Percentiles rank a stretch among this genome's conserved stretches.
phyloP scores from a whole-genome alignment of 768 basidiomycete species.

The Omphalotus guepiniiformis region DNA sequence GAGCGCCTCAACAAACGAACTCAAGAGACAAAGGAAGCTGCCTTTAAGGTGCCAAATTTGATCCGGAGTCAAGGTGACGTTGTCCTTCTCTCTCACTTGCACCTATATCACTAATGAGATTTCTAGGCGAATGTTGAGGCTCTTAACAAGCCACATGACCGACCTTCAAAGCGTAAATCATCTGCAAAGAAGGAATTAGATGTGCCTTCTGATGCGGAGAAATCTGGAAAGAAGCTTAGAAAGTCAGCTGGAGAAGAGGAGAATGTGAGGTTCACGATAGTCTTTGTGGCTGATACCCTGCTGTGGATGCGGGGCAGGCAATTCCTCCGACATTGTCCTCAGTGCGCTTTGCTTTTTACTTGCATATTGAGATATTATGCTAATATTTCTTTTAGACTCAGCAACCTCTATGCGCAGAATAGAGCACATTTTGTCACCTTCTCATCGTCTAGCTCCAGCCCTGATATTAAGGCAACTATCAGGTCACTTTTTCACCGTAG shows the following conservation, averaged over 20 bases:
- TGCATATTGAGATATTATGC: neutral
- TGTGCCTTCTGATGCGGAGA: neutral
- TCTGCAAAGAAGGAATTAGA: neutral
- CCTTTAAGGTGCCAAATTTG: neutral
- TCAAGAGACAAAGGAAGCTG: neutral
- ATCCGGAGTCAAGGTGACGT: neutral
- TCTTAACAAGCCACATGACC: neutral
- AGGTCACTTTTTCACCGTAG: neutral
- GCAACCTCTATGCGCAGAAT: neutral
- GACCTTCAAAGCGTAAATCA: neutral
- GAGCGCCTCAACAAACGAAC: neutral
- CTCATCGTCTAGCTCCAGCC: neutral
- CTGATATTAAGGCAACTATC: neutral
- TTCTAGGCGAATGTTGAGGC: neutral
- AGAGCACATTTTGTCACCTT: neutral
- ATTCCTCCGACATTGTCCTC: neutral
- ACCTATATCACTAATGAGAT: neutral
- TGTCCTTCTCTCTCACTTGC: neutral
- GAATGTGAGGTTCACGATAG: neutral
- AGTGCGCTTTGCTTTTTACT: neutral
- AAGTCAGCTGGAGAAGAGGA: neutral
- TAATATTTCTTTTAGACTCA: neutral
- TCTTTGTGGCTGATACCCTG: neutral
- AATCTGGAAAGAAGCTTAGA: neutral
- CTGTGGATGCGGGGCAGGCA: neutral